Evolutionary conservation across 768 basidiomycete species (phyloP), one percentile per base, ranked within the genome.

Genomic region (Lyophyllum atratum): DNA sequence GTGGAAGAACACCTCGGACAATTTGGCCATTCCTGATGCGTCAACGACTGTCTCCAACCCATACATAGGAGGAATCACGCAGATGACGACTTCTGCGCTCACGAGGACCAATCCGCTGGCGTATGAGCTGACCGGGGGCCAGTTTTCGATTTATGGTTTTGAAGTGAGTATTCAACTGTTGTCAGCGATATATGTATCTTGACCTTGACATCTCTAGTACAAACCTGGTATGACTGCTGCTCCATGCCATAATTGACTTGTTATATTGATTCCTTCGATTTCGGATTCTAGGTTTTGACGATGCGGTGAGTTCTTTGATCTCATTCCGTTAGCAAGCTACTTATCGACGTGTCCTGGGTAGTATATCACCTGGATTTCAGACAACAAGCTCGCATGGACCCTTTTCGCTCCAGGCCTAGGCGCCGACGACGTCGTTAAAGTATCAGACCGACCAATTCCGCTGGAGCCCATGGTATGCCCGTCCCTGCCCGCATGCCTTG

Each of bases 341-440:
- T 12, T n/a, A 24, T 21, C 46, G 21, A 31, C 14, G 28, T 10
- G 45, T 37, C 19, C 40, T 17, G 26, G 49, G 31, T 55, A 88
- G 86, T 96, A 95, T 66, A 92, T 95, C 63, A 83, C 90, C 2
- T 96, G 94, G 94, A 76, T 95, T 56, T 80, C 85, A 54, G 78
- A 87, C 62, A 83, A 84, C 68, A 76, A 84, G 61, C 66, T 80
- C 24, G 74, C 87, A 9, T 95, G 94, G 94, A 92, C 89, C 4
- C 66, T 95, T 53, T 80, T 83, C 49, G 88, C 78, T 21, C 77
- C 81, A 3, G 92, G 87, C 1, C 69, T 95, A 69, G 89, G 74
- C 0, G 74, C 88, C 10, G 86, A 95, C 68, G 29, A 76, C 4
- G 64, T 65, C 31, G 83, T 81, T 1, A 66, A 89, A 56, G 87